phyloP scores from a whole-genome alignment of 139 green algal genomes.

The Raphidocelis subcapitata region DNA sequence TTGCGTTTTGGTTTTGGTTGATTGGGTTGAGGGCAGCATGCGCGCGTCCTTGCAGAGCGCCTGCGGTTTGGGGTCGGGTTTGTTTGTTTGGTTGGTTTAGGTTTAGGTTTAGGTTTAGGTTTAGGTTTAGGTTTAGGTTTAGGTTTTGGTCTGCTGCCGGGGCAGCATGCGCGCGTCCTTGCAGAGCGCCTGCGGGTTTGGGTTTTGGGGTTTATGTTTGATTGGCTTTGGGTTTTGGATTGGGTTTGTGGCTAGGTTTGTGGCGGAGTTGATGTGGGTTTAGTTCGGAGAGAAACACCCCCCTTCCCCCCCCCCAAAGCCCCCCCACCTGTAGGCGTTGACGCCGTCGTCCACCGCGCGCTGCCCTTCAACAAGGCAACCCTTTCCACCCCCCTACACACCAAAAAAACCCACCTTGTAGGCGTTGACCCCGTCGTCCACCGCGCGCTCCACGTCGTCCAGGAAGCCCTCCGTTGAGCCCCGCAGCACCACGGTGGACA shows the following conservation, averaged over 20 bases:
- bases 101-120: too few species aligned
- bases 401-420: slow-evolving; percentile 73
- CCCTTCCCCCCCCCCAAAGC: too few species aligned
- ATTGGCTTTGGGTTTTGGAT: too few species aligned
- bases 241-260: too few species aligned
- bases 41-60: slow-evolving; percentile 72
- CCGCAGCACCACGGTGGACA: slow-evolving; percentile 91
- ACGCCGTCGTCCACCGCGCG: background rate
- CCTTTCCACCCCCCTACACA: background rate
- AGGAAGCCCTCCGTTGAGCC: slow-evolving; percentile 88
- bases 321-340: background rate
- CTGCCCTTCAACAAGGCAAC: background rate
- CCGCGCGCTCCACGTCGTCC: slow-evolving; percentile 95
- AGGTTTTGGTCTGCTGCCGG: too few species aligned
- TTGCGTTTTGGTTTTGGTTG: too few species aligned
- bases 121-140: too few species aligned
- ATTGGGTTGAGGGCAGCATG: slow-evolving; percentile 66
- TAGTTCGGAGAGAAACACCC: too few species aligned
- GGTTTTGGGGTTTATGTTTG: too few species aligned
- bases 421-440: slow-evolving; percentile 96
- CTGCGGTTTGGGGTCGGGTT: too few species aligned
- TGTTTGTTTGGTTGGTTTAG: too few species aligned
- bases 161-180: slow-evolving; percentile 76
- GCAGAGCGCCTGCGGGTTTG: slow-evolving; percentile 59
- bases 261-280: too few species aligned